Conservation (phyloP, 805 yeast species). For the Alloascoidea hylecoeti region DNA sequence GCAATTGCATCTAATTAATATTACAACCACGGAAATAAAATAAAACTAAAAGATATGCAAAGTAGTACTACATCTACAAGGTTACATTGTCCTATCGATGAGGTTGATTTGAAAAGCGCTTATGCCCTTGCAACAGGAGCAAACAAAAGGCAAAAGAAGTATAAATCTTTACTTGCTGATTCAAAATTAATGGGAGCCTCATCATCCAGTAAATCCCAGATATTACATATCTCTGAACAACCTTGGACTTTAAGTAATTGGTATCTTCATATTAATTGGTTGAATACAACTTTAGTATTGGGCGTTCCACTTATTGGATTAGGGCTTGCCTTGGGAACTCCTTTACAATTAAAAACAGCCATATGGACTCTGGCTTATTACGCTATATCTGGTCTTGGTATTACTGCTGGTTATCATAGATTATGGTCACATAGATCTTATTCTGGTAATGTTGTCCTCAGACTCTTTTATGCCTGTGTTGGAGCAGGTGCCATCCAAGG, state of each 20-base stretch:
- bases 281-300: conserved; percentile 41
- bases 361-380: conserved; percentile 41
- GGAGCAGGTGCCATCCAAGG: conserved; percentile 72
- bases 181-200: too few species aligned
- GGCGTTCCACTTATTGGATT: conserved; percentile 40
- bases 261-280: conserved; percentile 66
- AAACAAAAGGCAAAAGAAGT: too few species aligned
- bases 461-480: conserved; percentile 35
- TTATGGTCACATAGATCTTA: conserved; percentile 55
- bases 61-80: too few species aligned
- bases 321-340: conserved; percentile 23
- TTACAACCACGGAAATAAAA: too few species aligned
- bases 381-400: conserved; percentile 44
- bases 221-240: conserved; percentile 53
- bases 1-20: too few species aligned
- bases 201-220: too few species aligned
- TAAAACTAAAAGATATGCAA: too few species aligned
- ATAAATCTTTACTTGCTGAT: too few species aligned
- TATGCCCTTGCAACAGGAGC: too few species aligned
- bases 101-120: too few species aligned
- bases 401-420: conserved; percentile 78
- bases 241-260: conserved; percentile 64
- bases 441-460: conserved; percentile 28
- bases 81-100: too few species aligned
- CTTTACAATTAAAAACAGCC: conserved; percentile 35